These are phyloP conservation scores for Sclerotinia nivalis DNA, from an alignment of 2,329 filamentous ascomycete species.

Conservation along the genomic window DNA sequence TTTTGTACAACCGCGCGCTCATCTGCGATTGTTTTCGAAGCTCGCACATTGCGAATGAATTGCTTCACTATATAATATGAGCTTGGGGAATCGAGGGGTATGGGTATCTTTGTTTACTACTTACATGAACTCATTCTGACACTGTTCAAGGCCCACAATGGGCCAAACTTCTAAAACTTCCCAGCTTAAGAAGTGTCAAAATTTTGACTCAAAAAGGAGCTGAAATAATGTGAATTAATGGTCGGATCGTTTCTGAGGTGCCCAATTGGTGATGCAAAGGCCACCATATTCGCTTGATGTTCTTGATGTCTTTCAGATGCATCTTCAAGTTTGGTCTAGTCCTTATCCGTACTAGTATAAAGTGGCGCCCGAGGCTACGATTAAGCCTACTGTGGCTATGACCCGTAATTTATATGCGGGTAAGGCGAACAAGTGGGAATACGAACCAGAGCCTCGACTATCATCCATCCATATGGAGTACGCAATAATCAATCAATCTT, in stretches of 20 bases:
- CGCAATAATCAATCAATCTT: conserved; percentile 7
- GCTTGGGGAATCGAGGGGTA: conserved; percentile 28
- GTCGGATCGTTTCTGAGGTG: conserved; percentile 12
- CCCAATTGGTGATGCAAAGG: conserved; percentile 23
- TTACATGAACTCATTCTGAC: conserved; percentile 43
- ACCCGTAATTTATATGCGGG: not conserved
- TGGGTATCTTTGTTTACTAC: conserved; percentile 26
- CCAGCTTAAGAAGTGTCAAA: conserved; percentile 26
- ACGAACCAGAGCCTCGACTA: conserved; percentile 1
- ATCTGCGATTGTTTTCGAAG: conserved; percentile 97
- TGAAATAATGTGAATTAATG: not conserved
- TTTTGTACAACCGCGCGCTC: conserved; percentile 98
- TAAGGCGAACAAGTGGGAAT: conserved; percentile 7
- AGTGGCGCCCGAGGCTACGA: conserved; percentile 10
- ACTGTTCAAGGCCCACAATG: conserved; percentile 38
- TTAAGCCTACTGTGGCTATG: not conserved
- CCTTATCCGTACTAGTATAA: not conserved
- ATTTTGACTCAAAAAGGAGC: conserved; percentile 8
- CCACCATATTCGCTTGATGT: conserved; percentile 26
- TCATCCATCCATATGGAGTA: conserved; percentile 8
- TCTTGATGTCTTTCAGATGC: conserved; percentile 4
- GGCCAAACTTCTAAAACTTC: conserved; percentile 34
- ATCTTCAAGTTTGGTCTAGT: conserved; percentile 1
- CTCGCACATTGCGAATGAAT: conserved; percentile 98
- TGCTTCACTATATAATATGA: conserved; percentile 75